Conservation (phyloP, 495 filamentous ascomycete genomes). For the Copromyces sp. region DNA sequence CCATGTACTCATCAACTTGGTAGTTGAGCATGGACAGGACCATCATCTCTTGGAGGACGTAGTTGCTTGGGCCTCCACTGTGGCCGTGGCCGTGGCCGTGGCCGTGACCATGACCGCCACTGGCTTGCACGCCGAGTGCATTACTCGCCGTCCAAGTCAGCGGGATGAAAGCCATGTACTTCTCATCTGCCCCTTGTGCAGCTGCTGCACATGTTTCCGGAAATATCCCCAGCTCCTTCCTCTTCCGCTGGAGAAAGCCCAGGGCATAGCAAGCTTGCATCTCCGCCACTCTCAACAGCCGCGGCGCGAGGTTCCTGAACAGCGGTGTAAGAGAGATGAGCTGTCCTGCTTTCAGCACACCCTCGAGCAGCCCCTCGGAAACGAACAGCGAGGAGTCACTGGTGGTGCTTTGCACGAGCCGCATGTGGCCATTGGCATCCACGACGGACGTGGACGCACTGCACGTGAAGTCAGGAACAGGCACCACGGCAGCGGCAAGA, state of each 20-base stretch:
- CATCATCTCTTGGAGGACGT: neutral
- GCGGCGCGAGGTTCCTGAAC: neutral
- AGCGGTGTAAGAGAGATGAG: neutral
- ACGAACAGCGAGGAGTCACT: neutral
- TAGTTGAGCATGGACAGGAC: neutral
- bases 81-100: too few species aligned
- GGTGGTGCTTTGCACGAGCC: neutral
- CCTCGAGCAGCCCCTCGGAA: neutral
- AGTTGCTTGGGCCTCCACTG: neutral
- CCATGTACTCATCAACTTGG: neutral
- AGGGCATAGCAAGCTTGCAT: neutral
- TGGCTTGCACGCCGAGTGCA: neutral
- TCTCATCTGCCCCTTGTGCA: neutral
- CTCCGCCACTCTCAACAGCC: neutral
- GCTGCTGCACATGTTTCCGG: neutral
- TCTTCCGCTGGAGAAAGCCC: neutral
- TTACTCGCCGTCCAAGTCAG: neutral
- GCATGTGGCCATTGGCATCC: neutral
- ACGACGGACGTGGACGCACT: neutral
- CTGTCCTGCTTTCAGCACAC: neutral
- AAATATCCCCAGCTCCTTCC: neutral
- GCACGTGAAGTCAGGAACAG: neutral
- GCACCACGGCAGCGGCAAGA: neutral
- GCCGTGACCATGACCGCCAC: neutral
- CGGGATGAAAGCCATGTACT: neutral